Base-by-base conservation (phyloP, 1,284 basidiomycete species). In the Trametes hirsuta region DNA sequence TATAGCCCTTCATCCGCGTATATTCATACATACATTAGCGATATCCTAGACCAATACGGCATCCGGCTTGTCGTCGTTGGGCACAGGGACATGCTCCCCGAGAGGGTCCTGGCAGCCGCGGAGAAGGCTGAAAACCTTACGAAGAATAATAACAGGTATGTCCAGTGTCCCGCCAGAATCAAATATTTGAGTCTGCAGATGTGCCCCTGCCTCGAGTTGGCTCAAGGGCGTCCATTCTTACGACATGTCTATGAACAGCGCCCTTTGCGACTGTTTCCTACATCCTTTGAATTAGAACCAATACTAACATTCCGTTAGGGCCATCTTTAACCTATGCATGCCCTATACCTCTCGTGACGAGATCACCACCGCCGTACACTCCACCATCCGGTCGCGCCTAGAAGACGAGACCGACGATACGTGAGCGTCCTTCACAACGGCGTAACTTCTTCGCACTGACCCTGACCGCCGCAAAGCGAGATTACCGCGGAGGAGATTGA, bases 271-370 rank as follows among this genome's bases (percentile, higher is more conserved):
- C 30, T 30, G 8, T 30, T 8, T 30, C 30, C 30, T 8, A 8
- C 8, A 5, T 8, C 30, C 8, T 4, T 30, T 8, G 30, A 30
- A 30, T 8, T 30, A 8, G 8, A 30, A 8, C 30, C 5, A 40
- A 40, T 14, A 11, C 39, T 12, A 4, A 40, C 39, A 14, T 40
- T 40, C 14, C 39, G 14, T 5, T 11, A 97, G 94, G 41, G 90
- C 93, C 0, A 90, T 96, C 37, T 81, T 99, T 46, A 99, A 99
- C 69, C 80, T 99, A 12, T 97, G 94, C 76, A 95, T 97, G 80
- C 93, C 97, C 0, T 99, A 99, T 71, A 84, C 94, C 1, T 92
- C 95, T 2, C 84, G 90, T 42, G 94, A 99, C 71, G 97, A 99
- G 76, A 97, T 99, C 12, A 84, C 92, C 5, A 83, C 84, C 0